These are phyloP conservation scores for Sarocladiaceae sp. DNA, from an alignment of 2,329 filamentous ascomycete species.

Conservation along the genomic window DNA sequence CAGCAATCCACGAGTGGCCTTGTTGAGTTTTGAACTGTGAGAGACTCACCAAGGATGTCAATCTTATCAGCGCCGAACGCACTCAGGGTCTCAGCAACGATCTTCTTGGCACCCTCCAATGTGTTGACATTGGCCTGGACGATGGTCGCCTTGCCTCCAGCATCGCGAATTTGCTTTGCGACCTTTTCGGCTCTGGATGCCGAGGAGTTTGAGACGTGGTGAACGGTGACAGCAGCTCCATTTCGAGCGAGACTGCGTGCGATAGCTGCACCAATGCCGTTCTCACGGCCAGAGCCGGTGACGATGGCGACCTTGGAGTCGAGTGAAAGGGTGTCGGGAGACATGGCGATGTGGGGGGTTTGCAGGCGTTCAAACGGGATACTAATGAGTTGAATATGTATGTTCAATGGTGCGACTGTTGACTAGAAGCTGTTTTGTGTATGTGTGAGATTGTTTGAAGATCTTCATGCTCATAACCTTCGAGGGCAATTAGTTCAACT, in stretches of 20 bases:
- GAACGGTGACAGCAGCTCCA: conserved; percentile 34
- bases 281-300: conserved; percentile 40
- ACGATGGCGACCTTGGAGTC: conserved; percentile 38
- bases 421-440: too few relatives aligned
- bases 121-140: conserved; percentile 29
- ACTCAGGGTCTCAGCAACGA: conserved; percentile 30
- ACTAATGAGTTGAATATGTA: neutral
- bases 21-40: too few relatives aligned
- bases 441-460: too few relatives aligned
- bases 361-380: neutral
- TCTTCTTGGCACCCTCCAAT: conserved; percentile 23
- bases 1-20: neutral
- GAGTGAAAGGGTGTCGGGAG: conserved; percentile 32
- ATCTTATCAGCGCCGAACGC: conserved; percentile 29
- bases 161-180: conserved; percentile 21
- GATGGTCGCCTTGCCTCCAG: conserved; percentile 25
- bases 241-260: conserved; percentile 34
- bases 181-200: conserved; percentile 25
- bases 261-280: conserved; percentile 39
- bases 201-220: conserved; percentile 33
- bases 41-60: conserved; percentile 37
- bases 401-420: neutral
- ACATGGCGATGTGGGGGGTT: conserved; percentile 18
- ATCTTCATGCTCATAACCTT: too few relatives aligned
- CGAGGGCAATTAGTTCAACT: too few relatives aligned